phyloP scores from a whole-genome alignment of 2,329 filamentous ascomycete species.

The Penicillium sp. region DNA sequence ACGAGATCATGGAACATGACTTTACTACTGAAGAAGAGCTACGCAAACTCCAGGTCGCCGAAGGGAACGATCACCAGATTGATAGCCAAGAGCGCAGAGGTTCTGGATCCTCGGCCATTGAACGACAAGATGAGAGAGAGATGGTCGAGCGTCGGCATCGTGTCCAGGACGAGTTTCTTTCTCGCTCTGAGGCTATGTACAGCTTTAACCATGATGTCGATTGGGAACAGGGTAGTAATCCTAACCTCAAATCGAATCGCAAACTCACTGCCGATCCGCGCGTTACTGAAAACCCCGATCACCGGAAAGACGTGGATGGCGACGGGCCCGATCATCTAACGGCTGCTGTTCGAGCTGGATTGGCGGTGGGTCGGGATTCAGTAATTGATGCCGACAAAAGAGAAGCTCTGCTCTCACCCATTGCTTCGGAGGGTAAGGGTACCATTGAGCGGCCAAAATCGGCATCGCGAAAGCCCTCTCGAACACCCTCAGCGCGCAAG shows the following conservation, averaged over 20 bases:
- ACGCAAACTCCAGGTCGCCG: constrained; percentile 58
- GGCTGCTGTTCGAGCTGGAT: constrained; percentile 59
- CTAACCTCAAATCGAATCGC: constrained; percentile 55
- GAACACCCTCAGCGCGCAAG: constrained; percentile 17
- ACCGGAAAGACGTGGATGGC: constrained; percentile 75
- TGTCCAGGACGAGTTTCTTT: constrained; percentile 57
- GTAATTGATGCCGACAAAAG: constrained; percentile 61
- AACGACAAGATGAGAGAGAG: constrained; percentile 43
- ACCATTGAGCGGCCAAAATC: constrained; percentile 55
- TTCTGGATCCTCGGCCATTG: constrained; percentile 33
- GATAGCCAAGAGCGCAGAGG: constrained; percentile 25
- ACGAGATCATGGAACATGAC: constrained; percentile 81
- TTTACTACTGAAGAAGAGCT: constrained; percentile 65
- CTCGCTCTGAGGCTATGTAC: constrained; percentile 55
- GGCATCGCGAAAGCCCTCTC: constrained; percentile 33
- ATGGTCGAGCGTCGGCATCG: constrained; percentile 45
- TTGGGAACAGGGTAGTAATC: constrained; percentile 59
- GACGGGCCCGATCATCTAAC: constrained; percentile 75
- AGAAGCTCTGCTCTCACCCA: constrained; percentile 68
- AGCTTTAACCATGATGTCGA: constrained; percentile 78
- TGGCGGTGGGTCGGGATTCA: constrained; percentile 68
- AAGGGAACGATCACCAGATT: constrained; percentile 38
- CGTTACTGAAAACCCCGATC: constrained; percentile 60
- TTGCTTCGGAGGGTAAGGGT: constrained; percentile 64
- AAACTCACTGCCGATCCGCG: constrained; percentile 58